Evolutionary conservation across 2,329 filamentous ascomycete genomes (phyloP), one percentile per base, ranked within the genome.

Genomic region (Sporothrix pallida): DNA sequence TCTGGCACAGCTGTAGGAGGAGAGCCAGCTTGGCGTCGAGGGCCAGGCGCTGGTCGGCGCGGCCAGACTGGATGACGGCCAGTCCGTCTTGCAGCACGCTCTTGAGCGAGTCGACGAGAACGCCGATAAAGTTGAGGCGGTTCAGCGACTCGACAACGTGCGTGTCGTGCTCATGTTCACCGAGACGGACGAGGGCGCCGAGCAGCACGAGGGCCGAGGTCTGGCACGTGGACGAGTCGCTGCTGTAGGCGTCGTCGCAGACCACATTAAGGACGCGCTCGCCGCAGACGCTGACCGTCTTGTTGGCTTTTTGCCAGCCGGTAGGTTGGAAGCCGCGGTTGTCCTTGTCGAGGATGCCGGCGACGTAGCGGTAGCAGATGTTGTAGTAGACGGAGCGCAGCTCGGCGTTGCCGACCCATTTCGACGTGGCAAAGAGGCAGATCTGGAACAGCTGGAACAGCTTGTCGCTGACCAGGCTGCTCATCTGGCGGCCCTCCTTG

Each of bases 201-300:
- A 99, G 86, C n/a, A 98, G 86, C 52, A 98, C 88, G 60, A 98
- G 85, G 12, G 96, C 94, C 0, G 95, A 92, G 3, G 97, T 90
- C 79, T 97, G 93, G 81, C 93, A 97, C 12, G 87, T 88, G 13
- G 87, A 88, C 52, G 92, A 88, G 79, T 95, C 92, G 54, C 94
- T 94, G 74, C 92, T 91, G 80, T 95, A 95, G 23, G 94, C 95
- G 83, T 99, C 96, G 79, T 99, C 96, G 80, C 95, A 98, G 60
- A 98, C 87, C 37, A 94, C 90, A 78, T 95, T 94, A 75, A 98
- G 88, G 54, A 98, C 86, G 72, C 92, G 88, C 78, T 94, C 92
- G 54, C 96, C 95, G 62, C 88, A 88, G 13, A 86, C 81, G 69
- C 86, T 84, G 56, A 94, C 90, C 4, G 91, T 89, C 80, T 93